Percentiles rank a stretch among this genome's conserved stretches.
These are phyloP conservation scores for Chlamydomonas eustigma DNA, from an alignment of 139 green algal species.

Conservation along the genomic window DNA sequence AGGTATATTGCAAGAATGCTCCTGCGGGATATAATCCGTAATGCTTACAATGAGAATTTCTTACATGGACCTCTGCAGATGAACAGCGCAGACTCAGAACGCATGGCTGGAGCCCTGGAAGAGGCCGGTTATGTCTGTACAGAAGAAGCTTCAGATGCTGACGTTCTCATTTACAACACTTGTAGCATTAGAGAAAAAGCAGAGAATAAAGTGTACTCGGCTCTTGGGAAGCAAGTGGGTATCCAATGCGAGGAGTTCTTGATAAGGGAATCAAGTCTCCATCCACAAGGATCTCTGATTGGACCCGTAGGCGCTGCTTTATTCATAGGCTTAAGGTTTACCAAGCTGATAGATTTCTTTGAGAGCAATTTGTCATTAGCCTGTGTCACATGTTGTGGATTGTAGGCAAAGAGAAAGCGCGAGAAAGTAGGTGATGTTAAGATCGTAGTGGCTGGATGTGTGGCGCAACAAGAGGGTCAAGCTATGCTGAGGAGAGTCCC, in stretches of 20 bases:
- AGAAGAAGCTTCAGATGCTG: constrained; percentile 67
- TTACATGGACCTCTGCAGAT: no score
- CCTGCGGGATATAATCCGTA: no score
- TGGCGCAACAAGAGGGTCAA: constrained; percentile 89
- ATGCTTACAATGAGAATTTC: no score
- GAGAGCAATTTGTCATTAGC: no score
- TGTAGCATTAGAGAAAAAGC: constrained; percentile 96
- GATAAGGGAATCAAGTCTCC: not conserved
- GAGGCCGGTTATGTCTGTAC: constrained; percentile 75
- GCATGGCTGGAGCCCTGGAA: constrained; percentile 94
- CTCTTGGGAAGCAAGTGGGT: constrained; percentile 10
- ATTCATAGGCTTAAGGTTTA: no score
- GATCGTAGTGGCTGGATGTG: constrained; percentile 87
- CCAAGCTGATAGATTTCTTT: no score
- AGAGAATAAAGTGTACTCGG: constrained; percentile 78
- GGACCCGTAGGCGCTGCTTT: no score
- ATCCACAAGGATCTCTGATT: not conserved
- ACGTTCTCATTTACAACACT: constrained; percentile 98
- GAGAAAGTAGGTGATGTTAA: constrained; percentile 65
- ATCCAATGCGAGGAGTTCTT: not conserved
- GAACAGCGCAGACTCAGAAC: constrained; percentile 93
- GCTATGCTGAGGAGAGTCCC: constrained; percentile 85
- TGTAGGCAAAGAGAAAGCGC: constrained; percentile 26
- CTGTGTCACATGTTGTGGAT: no score
- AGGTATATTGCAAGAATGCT: no score